These are phyloP conservation scores for Inonotus obliquus DNA, from an alignment of 1,284 basidiomycete species.

Conservation along the genomic window DNA sequence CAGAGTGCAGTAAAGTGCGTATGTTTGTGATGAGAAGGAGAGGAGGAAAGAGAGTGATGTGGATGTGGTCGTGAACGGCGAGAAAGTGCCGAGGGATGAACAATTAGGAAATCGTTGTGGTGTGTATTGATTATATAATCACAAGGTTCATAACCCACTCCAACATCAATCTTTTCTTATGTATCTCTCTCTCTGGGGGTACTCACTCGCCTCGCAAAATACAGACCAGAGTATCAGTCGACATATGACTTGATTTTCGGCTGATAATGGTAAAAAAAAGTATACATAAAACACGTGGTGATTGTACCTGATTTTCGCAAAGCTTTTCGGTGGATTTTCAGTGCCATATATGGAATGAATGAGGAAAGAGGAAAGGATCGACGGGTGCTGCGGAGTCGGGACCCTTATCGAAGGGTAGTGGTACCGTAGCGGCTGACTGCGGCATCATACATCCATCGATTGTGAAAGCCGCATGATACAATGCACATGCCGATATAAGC, in stretches of 20 bases:
- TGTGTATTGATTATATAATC: neutral
- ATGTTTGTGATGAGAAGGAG: neutral
- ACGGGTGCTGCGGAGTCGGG: too few species aligned
- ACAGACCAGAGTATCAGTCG: neutral
- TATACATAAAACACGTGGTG: neutral
- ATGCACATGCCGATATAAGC: too few species aligned
- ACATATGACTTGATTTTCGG: neutral
- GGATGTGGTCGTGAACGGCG: neutral
- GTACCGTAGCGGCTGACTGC: too few species aligned
- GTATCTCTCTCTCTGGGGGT: neutral
- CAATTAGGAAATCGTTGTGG: conserved; percentile 3
- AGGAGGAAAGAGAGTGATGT: neutral
- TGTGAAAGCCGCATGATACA: too few species aligned
- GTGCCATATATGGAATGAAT: neutral
- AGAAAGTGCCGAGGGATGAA: neutral
- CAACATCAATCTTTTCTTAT: neutral
- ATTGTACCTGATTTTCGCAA: neutral
- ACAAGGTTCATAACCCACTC: neutral
- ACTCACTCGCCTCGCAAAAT: too few species aligned
- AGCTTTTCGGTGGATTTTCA: neutral
- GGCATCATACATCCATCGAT: too few species aligned
- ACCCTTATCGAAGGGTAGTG: too few species aligned
- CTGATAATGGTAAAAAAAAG: neutral
- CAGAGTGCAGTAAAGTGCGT: neutral
- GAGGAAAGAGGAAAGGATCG: too few species aligned